Evolutionary conservation across 345 rosid genomes (phyloP).

Genomic region (Chamaenerion angustifolium): DNA sequence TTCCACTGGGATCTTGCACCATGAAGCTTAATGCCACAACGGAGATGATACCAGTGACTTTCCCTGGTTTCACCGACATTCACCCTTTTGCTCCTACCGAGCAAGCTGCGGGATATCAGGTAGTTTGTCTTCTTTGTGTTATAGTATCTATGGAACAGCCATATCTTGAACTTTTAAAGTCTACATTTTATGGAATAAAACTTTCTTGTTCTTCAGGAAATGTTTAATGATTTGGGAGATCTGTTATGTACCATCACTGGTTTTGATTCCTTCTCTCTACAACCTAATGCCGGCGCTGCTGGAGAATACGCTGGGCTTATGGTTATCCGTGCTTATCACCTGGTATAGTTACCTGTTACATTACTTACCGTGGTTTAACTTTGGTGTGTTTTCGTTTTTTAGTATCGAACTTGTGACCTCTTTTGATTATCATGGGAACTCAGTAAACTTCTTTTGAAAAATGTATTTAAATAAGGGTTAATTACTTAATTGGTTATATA

Average conservation of each 20-base stretch:
- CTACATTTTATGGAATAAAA: too few relatives aligned
- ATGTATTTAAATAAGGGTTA: too few relatives aligned
- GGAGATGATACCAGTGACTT: constrained; percentile 97
- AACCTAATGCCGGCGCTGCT: constrained; percentile 98
- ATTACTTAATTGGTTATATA: too few relatives aligned
- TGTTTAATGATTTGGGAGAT: constrained; percentile 80
- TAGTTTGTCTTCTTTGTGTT: constrained; percentile 10
- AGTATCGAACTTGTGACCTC: background rate
- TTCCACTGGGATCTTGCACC: constrained; percentile 96
- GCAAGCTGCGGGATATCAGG: constrained; percentile 89
- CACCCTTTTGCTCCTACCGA: constrained; percentile 87
- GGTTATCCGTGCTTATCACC: constrained; percentile 96
- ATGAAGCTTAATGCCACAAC: constrained; percentile 96
- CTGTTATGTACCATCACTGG: constrained; percentile 84
- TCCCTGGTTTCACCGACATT: constrained; percentile 73
- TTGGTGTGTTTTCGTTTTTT: background rate
- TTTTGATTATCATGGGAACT: too few relatives aligned
- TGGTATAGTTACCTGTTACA: constrained; percentile 26
- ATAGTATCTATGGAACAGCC: background rate
- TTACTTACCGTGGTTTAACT: background rate
- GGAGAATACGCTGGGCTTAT: constrained; percentile 99
- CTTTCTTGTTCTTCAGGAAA: constrained; percentile 46
- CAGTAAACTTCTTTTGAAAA: too few relatives aligned
- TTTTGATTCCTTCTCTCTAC: constrained; percentile 94
- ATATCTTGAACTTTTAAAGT: too few relatives aligned